Evolutionary conservation across 805 yeast species (phyloP), one percentile per base, ranked within the genome.

Genomic region (Teunomyces stri): DNA sequence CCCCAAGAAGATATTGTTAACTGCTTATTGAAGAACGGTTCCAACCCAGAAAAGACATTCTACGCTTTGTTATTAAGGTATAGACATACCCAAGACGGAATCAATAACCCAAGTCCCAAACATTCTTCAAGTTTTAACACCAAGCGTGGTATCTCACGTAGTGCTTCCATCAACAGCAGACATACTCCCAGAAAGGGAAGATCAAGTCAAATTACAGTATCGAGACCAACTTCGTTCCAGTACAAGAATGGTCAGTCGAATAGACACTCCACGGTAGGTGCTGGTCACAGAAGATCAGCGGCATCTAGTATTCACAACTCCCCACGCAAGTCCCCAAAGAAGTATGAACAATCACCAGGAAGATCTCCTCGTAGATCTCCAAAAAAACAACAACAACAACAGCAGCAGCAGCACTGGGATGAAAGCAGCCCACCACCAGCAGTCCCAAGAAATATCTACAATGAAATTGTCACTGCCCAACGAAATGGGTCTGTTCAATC

Each of bases 31-130:
- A 58, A 56, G 29, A 66, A 60, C 45, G 77, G 76, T 16, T 59
- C 73, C 12, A 69, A 68, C 53, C 75, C 77, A 5, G 78, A 73
- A 52, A 73, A 73, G 54, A 72, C 78, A 5, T 73, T 73, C 50
- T 73, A 73, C 44, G 77, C 78, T 2, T 70, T 73, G 53, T 65
- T 73, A 38, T 58, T 72, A 58, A 61, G 77, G 50, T 73, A 73
- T 57, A 67, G 75, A 56, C 76, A 72, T 53, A 65, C 64, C 44
- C 75, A 69, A 49, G 71, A 64, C 37, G 48, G 53, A 46, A 36
- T 43, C 10, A 48, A 27, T 16, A 33, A 42, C 37, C 41, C 33
- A 16, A 29, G 50, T 3, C 52, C 56, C 3, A 51, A 38, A 34
- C 55, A 49, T 38, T 51, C 57, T 3, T 47, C 46, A 7, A 52